Conservation (phyloP, 2,329 filamentous ascomycete genomes). For the Ceratocystis ficicola region DNA sequence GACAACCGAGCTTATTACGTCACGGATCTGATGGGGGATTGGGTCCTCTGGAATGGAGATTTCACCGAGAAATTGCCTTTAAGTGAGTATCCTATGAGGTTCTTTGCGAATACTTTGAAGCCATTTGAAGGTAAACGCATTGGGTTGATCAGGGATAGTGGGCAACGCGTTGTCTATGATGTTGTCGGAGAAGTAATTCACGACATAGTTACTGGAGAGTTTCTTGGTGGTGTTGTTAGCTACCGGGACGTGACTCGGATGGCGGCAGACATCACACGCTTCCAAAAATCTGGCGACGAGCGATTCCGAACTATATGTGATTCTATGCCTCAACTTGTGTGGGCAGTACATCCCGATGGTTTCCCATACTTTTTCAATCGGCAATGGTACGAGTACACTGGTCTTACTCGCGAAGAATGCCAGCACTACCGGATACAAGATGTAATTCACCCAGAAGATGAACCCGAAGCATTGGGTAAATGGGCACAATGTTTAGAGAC, state of each 20-base stretch:
- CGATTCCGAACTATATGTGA: slow-evolving; percentile 67
- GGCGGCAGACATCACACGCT: slow-evolving; percentile 54
- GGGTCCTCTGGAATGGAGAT: slow-evolving; percentile 52
- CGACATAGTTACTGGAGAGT: slow-evolving; percentile 56
- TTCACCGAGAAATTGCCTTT: slow-evolving; percentile 47
- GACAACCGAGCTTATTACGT: slow-evolving; percentile 29
- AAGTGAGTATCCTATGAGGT: slow-evolving; percentile 54
- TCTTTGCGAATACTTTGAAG: slow-evolving; percentile 48
- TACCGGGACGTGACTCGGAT: slow-evolving; percentile 62
- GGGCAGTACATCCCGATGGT: slow-evolving; percentile 58
- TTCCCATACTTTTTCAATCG: slow-evolving; percentile 61
- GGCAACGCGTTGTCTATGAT: slow-evolving; percentile 49
- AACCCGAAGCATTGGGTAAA: slow-evolving; percentile 39
- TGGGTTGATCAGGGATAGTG: slow-evolving; percentile 45
- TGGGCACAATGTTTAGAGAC: slow-evolving; percentile 55
- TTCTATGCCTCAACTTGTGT: slow-evolving; percentile 59
- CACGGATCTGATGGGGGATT: slow-evolving; percentile 45
- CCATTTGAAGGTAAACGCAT: slow-evolving; percentile 48
- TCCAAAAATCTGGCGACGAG: slow-evolving; percentile 58
- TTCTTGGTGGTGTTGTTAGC: slow-evolving; percentile 59
- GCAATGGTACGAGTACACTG: slow-evolving; percentile 71
- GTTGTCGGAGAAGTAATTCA: slow-evolving; percentile 53
- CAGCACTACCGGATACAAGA: slow-evolving; percentile 50
- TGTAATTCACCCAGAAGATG: slow-evolving; percentile 60
- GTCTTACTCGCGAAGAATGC: slow-evolving; percentile 49